Base-by-base conservation (phyloP, 345 rosid genomes). In the Diplotaxis tenuifolia region DNA sequence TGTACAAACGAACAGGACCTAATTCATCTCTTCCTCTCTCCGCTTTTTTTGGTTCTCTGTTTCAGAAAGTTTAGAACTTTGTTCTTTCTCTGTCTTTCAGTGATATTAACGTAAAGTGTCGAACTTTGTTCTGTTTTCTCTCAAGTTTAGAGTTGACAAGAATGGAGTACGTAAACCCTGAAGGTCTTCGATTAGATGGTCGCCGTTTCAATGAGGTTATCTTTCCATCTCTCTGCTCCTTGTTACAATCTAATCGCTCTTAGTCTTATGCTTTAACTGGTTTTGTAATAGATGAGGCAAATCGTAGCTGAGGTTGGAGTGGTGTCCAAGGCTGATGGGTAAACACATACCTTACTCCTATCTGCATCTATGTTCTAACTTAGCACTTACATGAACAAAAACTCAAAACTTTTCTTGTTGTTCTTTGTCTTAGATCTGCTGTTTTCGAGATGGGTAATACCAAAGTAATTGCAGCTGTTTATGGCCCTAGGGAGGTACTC, bases 401-500 rank as follows among this genome's bases (percentile, higher is more conserved):
- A 64, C 7, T 22, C 5, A 0, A 38, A n/a, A n/a, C 36, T 47
- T 74, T 25, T 25, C 4, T 25, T 2, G 7, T 16, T 9, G 9
- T 20, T 15, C 36, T 3, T 31, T 23, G 14, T 77, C 21, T 75
- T 45, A 90, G 97, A 9, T 95, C 97, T 78, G 96, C 96, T 76
- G 81, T 86, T 74, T 95, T 92, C 16, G 98, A 92, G 84, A 92
- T 95, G 97, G 97, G 96, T 49, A 90, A 95, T 80, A 90, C 98
- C 16, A 92, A 89, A 88, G 98, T 90, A 15, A 89, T 92, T 45
- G 99, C 97, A 54, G 98, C 97, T 55, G 99, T 89, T 14, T 92
- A 90, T 83, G 98, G 98, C 25, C 99, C 98, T 1, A 84, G 98
- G 81, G 96, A 92, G 99, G 99, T 90, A 58, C 49, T n/a, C n/a